Evolutionary conservation across 495 filamentous ascomycete genomes (phyloP), one percentile per base, ranked within the genome.

Genomic region (Rusavskia elegans): DNA sequence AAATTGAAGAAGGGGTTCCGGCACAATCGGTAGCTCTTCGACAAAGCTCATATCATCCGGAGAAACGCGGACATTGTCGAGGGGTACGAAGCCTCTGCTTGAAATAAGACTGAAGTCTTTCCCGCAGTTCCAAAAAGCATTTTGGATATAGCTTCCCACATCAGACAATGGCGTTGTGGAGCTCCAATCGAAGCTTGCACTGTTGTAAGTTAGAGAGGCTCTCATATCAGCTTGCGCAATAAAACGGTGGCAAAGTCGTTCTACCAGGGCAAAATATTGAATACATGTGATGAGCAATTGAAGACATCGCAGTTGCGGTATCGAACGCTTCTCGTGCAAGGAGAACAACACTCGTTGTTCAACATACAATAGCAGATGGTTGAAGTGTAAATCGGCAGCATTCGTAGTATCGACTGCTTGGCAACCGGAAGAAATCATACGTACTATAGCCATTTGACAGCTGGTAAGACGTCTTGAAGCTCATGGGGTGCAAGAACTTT

Each of bases 121-220:
- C 61, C 84, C 87, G 48, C 85, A 87, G 53, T 78, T 89, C 92
- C 92, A 99, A 61, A 97, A 99, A 1, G 85, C 85, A 64, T 93
- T 84, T 64, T 94, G 86, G 52, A 97, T 88, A 48, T 82, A 82
- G 51, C 84, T 75, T 1, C 87, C 85, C 23, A 97, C 81, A 46
- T 82, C 68, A 3, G 77, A 75, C 50, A 82, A 89, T 3, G 93
- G 93, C 0, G 93, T 96, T 3, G 92, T 95, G 57, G 94, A 85
- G 17, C 72, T 72, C 55, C 87, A 95, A 0, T 81, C 84, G 59
- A 89, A 99, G 30, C 89, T 89, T 27, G 72, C 73, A 40, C 48
- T 50, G n/a, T 19, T 20, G 29, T 8, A 37, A 7, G n/a, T 50
- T 37, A 50, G 48, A 42, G 39, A 17, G 11, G 1, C 39, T 38